Conservation (phyloP, 2,329 filamentous ascomycete genomes). For the Penicillium sp. region DNA sequence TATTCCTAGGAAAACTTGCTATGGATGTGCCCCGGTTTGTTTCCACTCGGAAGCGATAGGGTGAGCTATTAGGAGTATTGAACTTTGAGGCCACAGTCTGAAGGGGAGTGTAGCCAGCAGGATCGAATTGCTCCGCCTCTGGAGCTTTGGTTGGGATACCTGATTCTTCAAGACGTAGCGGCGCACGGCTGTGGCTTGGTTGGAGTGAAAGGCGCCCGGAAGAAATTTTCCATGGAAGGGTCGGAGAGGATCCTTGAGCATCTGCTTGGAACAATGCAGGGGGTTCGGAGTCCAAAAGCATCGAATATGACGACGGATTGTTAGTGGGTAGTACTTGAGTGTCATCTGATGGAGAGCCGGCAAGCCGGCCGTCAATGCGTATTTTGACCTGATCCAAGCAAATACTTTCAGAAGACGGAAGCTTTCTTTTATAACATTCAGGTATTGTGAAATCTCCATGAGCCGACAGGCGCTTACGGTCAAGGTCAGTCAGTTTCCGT, state of each 20-base stretch:
- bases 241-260: not conserved
- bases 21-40: not conserved
- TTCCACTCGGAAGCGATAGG: not conserved
- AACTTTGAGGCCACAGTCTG: not conserved
- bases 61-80: not conserved
- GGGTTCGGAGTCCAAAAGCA: conserved; percentile 31
- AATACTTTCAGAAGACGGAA: conserved; percentile 1
- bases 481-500: conserved; percentile 33
- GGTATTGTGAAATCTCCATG: not conserved
- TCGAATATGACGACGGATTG: conserved; percentile 33
- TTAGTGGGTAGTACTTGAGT: not conserved
- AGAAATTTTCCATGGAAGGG: not conserved
- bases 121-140: not conserved
- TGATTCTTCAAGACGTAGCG: not conserved
- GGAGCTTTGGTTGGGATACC: not conserved
- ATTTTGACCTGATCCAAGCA: conserved; percentile 22
- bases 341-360: conserved; percentile 4
- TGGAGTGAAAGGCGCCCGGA: not conserved
- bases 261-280: not conserved
- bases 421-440: not conserved
- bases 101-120: too few relatives aligned
- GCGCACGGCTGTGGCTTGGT: not conserved
- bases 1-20: not conserved
- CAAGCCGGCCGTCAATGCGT: conserved; percentile 23
- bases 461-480: conserved; percentile 27